A percentile compares a stretch with the other conserved stretches of the same genome.
Evolutionary conservation across 352 stramenopile species (phyloP).

Genomic region (Phytophthora pistaciae): DNA sequence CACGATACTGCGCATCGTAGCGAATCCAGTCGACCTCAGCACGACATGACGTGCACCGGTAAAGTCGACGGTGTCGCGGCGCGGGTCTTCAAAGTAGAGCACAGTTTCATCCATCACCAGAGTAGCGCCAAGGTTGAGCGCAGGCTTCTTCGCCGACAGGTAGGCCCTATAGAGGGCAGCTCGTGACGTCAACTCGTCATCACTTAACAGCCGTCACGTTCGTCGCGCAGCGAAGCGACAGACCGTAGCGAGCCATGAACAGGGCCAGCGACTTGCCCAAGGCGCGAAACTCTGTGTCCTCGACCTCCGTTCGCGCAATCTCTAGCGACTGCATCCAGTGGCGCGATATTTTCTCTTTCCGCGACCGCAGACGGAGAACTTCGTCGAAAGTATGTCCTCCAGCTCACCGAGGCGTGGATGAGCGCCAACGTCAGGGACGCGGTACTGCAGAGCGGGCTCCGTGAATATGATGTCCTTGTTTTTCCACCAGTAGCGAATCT

Average conservation of each 20-base stretch:
- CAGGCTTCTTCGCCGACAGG: conserved; percentile 8
- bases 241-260: conserved; percentile 31
- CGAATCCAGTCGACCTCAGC: neutral
- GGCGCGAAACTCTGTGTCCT: conserved; percentile 16
- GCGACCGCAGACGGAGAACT: conserved; percentile 13
- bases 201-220: conserved; percentile 30
- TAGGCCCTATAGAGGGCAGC: conserved; percentile 17
- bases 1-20: neutral
- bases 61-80: neutral
- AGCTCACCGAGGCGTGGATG: conserved; percentile 11
- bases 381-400: conserved; percentile 29
- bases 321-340: conserved; percentile 18
- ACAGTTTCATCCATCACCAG: conserved; percentile 10
- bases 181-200: conserved; percentile 20
- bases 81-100: neutral
- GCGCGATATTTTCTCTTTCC: conserved; percentile 17
- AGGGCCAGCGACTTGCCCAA: conserved; percentile 35
- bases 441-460: conserved; percentile 6
- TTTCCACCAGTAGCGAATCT: conserved; percentile 34
- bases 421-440: neutral
- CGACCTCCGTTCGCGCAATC: neutral
- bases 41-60: neutral
- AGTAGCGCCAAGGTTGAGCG: conserved; percentile 9
- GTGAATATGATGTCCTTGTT: conserved; percentile 14
- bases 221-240: conserved; percentile 25